Evolutionary conservation across 495 filamentous ascomycete species (phyloP).

Genomic region (Lepidopterella palustris): DNA sequence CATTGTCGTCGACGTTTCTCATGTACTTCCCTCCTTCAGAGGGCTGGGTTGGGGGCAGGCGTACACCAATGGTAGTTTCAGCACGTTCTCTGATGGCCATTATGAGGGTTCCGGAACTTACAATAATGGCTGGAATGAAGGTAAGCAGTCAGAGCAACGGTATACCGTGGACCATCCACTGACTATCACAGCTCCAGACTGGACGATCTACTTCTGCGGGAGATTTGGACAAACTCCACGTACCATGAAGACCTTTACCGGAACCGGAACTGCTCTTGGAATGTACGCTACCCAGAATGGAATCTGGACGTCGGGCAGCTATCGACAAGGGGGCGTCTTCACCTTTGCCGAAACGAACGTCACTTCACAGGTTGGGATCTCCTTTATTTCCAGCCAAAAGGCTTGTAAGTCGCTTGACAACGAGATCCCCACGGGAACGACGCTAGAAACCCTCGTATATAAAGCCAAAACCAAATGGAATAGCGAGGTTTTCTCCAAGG

Average conservation of each 20-base stretch:
- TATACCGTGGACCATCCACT: not conserved
- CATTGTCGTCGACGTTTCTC: conserved; percentile 64
- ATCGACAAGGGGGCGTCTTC: conserved; percentile 33
- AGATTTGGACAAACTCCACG: conserved; percentile 47
- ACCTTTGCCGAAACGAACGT: conserved; percentile 38
- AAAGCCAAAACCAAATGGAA: conserved; percentile 52
- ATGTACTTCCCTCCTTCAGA: conserved; percentile 58
- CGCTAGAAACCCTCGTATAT: conserved; percentile 44
- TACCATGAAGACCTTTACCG: conserved; percentile 47
- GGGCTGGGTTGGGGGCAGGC: conserved; percentile 55
- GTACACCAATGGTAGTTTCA: conserved; percentile 61
- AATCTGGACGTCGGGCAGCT: conserved; percentile 13
- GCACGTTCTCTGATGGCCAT: conserved; percentile 45
- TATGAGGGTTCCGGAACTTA: conserved; percentile 62
- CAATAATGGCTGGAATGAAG: conserved; percentile 58
- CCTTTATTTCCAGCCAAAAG: conserved; percentile 58
- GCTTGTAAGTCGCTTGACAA: conserved; percentile 54
- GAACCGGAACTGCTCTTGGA: conserved; percentile 37
- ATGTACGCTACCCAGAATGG: conserved; percentile 19
- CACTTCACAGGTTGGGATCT: conserved; percentile 62
- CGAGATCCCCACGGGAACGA: conserved; percentile 51
- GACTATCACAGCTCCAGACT: conserved; percentile 43
- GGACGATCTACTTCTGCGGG: conserved; percentile 67
- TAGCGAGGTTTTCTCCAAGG: conserved; percentile 53
- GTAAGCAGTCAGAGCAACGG: conserved; percentile 28